Evolutionary conservation across 2,329 filamentous ascomycete genomes (phyloP).

Genomic region (Aspergillus alliaceus): DNA sequence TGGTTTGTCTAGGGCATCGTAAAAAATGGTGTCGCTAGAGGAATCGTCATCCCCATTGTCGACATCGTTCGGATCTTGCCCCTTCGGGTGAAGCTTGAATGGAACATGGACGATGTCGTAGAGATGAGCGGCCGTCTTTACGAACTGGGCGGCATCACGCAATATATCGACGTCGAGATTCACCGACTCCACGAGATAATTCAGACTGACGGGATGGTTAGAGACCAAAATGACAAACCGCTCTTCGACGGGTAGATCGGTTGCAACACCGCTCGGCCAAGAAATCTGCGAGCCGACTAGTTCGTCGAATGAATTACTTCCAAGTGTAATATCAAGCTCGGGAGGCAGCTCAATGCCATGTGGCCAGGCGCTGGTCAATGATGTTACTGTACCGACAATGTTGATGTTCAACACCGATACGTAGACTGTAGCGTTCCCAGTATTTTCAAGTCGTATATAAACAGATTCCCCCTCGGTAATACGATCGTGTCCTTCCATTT

Average conservation of each 20-base stretch:
- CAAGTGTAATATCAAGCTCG: not conserved
- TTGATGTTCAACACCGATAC: not conserved
- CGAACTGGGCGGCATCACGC: not conserved
- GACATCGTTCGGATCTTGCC: no score
- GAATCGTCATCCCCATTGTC: not conserved
- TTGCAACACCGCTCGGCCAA: not conserved
- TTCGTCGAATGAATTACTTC: not conserved
- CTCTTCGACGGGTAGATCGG: not conserved
- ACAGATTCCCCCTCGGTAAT: not conserved
- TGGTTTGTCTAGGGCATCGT: not conserved
- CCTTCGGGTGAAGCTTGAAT: not conserved
- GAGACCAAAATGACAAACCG: not conserved
- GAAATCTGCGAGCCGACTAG: not conserved
- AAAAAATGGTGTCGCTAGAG: not conserved
- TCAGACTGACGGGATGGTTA: not conserved
- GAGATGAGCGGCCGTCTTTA: not conserved
- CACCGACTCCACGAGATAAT: not conserved
- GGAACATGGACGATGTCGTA: not conserved
- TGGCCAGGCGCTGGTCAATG: not conserved
- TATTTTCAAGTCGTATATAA: constrained; percentile 1
- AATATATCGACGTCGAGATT: not conserved
- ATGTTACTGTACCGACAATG: not conserved
- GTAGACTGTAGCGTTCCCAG: not conserved
- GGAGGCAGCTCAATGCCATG: not conserved
- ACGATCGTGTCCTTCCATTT: not conserved